phyloP scores from a whole-genome alignment of 176 grass and related monocot genomes.

The Carex kokanica region DNA sequence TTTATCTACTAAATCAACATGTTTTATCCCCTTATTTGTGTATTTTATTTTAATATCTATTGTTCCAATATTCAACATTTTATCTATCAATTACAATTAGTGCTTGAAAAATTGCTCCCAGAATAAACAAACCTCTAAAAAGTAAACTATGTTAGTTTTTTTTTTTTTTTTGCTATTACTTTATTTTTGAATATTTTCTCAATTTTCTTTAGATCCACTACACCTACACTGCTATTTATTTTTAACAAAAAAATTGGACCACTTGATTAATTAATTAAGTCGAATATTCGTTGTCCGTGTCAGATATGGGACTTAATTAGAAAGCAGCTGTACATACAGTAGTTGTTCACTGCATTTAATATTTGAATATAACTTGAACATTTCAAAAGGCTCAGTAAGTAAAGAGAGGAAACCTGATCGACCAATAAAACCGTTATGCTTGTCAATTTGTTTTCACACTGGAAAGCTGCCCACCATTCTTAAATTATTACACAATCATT shows the following conservation, averaged over 20 bases:
- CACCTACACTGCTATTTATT: background rate
- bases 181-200: no score
- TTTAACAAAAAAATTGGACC: background rate
- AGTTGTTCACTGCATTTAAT: background rate
- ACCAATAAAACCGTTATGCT: constrained; percentile 8
- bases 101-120: no score
- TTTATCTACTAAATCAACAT: background rate
- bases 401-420: background rate
- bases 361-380: background rate
- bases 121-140: no score
- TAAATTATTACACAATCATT: background rate
- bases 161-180: no score
- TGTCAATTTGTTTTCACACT: background rate
- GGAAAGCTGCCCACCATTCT: background rate
- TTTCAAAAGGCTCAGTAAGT: background rate
- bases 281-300: background rate
- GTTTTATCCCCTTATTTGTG: background rate
- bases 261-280: background rate
- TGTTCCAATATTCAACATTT: background rate
- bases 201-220: background rate
- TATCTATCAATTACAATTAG: background rate
- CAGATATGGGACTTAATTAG: background rate
- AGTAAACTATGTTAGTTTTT: no score
- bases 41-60: no score
- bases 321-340: background rate